phyloP scores from a whole-genome alignment of 768 basidiomycete species.

The Suillus weaverae region DNA sequence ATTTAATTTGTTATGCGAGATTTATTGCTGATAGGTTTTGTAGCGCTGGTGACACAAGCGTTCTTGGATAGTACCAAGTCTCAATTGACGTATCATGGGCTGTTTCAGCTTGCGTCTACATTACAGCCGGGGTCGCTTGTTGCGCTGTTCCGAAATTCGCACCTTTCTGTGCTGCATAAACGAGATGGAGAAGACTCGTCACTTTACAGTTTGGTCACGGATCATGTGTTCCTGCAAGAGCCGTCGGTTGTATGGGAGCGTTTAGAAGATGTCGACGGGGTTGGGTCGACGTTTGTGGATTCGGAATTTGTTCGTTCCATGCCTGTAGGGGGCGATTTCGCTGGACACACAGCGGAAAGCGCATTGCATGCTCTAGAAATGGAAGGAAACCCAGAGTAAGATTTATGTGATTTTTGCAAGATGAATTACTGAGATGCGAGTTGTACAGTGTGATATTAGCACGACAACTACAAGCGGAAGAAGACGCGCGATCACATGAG shows the following conservation, averaged over 20 bases:
- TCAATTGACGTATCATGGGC: slow-evolving; percentile 85
- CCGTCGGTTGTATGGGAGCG: slow-evolving; percentile 87
- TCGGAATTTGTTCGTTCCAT: slow-evolving; percentile 59
- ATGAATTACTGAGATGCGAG: neutral
- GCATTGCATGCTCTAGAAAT: slow-evolving; percentile 52
- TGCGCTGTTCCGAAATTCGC: slow-evolving; percentile 90
- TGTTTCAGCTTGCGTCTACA: slow-evolving; percentile 69
- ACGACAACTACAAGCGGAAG: slow-evolving; percentile 75
- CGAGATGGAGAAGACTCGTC: slow-evolving; percentile 40
- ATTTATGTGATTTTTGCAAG: slow-evolving; percentile 13
- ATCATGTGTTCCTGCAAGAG: slow-evolving; percentile 77
- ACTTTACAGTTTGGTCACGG: slow-evolving; percentile 84
- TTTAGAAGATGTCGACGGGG: slow-evolving; percentile 84
- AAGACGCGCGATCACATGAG: slow-evolving; percentile 55
- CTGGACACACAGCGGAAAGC: slow-evolving; percentile 68
- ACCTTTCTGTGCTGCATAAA: slow-evolving; percentile 86
- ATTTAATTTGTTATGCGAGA: slow-evolving; percentile 2
- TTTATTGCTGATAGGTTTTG: neutral
- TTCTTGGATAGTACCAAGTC: slow-evolving; percentile 74
- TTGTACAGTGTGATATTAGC: slow-evolving; percentile 63
- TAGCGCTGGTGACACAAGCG: slow-evolving; percentile 65
- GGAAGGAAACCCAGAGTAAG: slow-evolving; percentile 62
- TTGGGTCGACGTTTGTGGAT: slow-evolving; percentile 76
- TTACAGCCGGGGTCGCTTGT: slow-evolving; percentile 58
- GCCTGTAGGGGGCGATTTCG: slow-evolving; percentile 80